A percentile compares a stretch with the other conserved stretches of the same genome.
These are phyloP conservation scores for Lactarius sp. DNA, from an alignment of 768 basidiomycete species.

Conservation along the genomic window DNA sequence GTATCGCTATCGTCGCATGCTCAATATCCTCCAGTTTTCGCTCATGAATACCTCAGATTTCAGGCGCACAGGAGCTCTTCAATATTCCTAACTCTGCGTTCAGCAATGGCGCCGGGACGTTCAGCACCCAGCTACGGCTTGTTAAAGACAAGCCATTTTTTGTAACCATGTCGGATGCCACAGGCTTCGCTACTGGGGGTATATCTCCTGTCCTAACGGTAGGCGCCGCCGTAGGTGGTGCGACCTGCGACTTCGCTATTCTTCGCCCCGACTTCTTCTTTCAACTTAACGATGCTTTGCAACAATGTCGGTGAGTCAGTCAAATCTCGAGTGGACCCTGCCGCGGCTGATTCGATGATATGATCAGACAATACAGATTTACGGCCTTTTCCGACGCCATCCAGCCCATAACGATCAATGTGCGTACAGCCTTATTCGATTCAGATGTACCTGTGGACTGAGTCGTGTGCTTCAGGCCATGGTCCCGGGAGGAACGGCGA, in stretches of 20 bases:
- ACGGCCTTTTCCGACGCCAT: conserved; percentile 41
- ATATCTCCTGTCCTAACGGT: conserved; percentile 46
- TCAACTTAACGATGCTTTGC: conserved; percentile 46
- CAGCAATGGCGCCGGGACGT: conserved; percentile 50
- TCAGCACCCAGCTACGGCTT: conserved; percentile 43
- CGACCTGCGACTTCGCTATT: conserved; percentile 46
- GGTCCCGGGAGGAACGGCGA: conserved; percentile 56
- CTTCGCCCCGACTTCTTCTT: conserved; percentile 46
- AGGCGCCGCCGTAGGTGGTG: conserved; percentile 38
- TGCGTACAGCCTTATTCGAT: conserved; percentile 30
- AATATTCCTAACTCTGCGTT: conserved; percentile 53
- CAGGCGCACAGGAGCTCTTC: conserved; percentile 45
- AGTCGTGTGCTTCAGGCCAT: conserved; percentile 41
- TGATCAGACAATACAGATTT: conserved; percentile 10
- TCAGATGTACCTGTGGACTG: conserved; percentile 8
- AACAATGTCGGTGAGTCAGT: conserved; percentile 54
- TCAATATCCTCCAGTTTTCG: not conserved
- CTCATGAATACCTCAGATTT: not conserved
- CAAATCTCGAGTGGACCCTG: not conserved
- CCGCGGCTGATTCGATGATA: not conserved
- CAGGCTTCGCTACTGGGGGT: conserved; percentile 66
- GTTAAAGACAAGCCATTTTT: conserved; percentile 40
- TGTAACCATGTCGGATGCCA: conserved; percentile 65
- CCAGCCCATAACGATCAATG: conserved; percentile 52
- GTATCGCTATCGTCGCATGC: not conserved